These are phyloP conservation scores for Colletotrichum eleusines DNA, from an alignment of 2,329 filamentous ascomycete species.

Conservation along the genomic window DNA sequence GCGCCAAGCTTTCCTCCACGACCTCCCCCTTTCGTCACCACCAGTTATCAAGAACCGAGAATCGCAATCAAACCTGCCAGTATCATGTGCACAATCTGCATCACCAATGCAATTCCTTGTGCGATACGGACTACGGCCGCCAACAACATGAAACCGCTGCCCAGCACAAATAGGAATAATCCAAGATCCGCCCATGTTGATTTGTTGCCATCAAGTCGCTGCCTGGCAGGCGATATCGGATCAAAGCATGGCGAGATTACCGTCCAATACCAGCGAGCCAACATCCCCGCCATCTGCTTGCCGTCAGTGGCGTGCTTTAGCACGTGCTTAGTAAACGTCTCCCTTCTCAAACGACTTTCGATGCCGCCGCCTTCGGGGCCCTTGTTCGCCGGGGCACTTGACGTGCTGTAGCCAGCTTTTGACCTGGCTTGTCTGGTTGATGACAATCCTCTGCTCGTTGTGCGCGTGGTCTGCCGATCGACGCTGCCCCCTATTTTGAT, in stretches of 20 bases:
- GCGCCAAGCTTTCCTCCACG: conserved; percentile 30
- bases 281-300: conserved; percentile 27
- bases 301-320: conserved; percentile 22
- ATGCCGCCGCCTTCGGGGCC: conserved; percentile 39
- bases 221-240: conserved; percentile 34
- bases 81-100: conserved; percentile 16
- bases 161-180: conserved; percentile 14
- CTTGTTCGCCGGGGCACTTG: conserved; percentile 1
- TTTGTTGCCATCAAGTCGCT: conserved; percentile 29
- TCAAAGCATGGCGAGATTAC: conserved; percentile 33
- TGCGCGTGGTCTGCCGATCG: not conserved
- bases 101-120: conserved; percentile 29
- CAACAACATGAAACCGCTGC: conserved; percentile 28
- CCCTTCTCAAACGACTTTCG: conserved; percentile 38
- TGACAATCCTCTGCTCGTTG: not conserved
- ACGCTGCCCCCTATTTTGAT: not conserved
- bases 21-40: conserved; percentile 31
- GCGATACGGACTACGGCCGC: conserved; percentile 20
- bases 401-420: conserved; percentile 24
- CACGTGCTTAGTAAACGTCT: conserved; percentile 9
- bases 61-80: conserved; percentile 33
- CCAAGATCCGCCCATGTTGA: conserved; percentile 33
- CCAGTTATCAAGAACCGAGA: conserved; percentile 29
- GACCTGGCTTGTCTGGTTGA: conserved; percentile 5
- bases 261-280: conserved; percentile 23